phyloP scores from a whole-genome alignment of 176 grass and related monocot genomes.

The Oryza coarctata region DNA sequence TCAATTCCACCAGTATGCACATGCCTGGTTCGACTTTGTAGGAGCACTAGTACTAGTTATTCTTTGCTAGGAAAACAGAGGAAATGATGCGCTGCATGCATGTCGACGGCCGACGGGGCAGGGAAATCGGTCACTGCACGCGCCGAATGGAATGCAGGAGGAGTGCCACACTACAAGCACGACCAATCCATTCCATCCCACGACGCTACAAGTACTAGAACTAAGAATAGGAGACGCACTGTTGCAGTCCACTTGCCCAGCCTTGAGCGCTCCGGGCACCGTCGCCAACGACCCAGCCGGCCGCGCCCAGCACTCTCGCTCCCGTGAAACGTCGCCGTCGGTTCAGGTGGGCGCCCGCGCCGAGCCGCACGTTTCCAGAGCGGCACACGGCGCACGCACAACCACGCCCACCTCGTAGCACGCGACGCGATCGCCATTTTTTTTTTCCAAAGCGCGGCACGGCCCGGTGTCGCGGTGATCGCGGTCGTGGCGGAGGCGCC shows the following conservation, averaged over 20 bases:
- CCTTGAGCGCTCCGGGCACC: conserved; percentile 5
- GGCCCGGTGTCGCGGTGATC: neutral
- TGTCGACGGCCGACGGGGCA: neutral
- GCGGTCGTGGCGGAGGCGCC: neutral
- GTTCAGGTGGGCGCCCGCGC: neutral
- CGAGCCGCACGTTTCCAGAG: neutral
- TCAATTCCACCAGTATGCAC: too few relatives aligned
- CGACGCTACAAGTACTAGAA: too few relatives aligned
- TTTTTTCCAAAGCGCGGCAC: neutral
- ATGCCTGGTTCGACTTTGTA: too few relatives aligned
- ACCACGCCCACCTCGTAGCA: neutral
- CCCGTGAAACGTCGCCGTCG: conserved; percentile 31
- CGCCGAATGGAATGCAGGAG: neutral
- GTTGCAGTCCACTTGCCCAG: neutral
- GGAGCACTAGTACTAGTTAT: neutral
- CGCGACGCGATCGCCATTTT: neutral
- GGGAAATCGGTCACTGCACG: neutral
- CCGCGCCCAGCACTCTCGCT: neutral
- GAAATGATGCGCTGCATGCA: neutral
- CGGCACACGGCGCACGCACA: neutral
- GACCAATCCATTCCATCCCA: too few relatives aligned
- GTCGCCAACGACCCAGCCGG: neutral
- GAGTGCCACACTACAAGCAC: too few relatives aligned
- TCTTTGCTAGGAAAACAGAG: neutral
- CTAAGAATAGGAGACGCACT: neutral